Base-by-base conservation (phyloP, 306 rosid genomes). In the Senna siamea region DNA sequence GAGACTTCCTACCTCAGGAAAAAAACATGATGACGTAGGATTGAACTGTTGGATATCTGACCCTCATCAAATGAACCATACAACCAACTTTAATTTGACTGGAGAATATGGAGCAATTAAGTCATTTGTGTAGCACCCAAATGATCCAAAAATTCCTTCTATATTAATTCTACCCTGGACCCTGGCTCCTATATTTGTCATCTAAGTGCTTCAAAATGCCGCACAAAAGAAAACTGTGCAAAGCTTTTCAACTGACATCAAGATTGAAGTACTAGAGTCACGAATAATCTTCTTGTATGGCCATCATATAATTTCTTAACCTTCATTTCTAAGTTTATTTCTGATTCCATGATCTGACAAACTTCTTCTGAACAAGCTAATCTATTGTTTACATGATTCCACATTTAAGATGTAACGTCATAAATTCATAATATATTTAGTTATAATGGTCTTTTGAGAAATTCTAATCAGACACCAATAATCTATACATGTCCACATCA, bases 201-300 rank as follows among this genome's bases (percentile, higher is more conserved):
- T 34, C 66, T 7, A 67, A 9, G 46, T 47, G 6, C 72, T 67
- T 47, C 17, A 26, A 46, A 67, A 46, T 30, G 44, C 69, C 43
- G 66, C 51, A 6, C 7, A n/a, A 0, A 32, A 38, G 15, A 30
- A 15, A 8, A 11, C n/a, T n/a, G n/a, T n/a, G 28, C 35, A 17
- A 37, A 61, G 28, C 15, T 35, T 23, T 14, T 60, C 26, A 28
- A 26, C 32, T 8, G 26, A 46, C 1, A n/a, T n/a, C 19, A 30
- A 2, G 37, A 28, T 5, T 51, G 13, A 67, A 47, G 40, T 48
- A 46, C 14, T 22, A 48, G 15, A 18, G n/a, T 30, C 28, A 48
- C 48, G 9, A 17, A 67, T 15, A 37, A 30, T 67, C 59, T 48
- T 30, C 46, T 48, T 17, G 18, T 10, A 28, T 67, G 73, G 28